These are phyloP conservation scores for Vitellaria paradoxa DNA, from an alignment of 179 eudicot species.

Conservation along the genomic window DNA sequence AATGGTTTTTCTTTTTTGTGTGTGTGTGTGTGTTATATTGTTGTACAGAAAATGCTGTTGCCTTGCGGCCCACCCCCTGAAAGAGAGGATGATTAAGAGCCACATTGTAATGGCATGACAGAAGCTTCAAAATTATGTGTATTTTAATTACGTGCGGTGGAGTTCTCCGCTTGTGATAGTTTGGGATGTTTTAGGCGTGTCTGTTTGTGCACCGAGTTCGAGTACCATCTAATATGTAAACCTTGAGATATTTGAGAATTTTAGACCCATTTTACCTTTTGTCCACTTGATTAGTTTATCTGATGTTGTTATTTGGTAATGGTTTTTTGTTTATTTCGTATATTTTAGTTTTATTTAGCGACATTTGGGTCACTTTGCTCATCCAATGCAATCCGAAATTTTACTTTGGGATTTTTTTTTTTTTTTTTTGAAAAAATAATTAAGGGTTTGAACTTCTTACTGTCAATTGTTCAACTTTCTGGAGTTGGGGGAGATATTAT, in stretches of 20 bases:
- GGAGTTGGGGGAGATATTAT: no score
- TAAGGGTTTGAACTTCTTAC: no score
- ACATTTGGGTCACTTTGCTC: no score
- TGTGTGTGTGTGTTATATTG: slow-evolving; percentile 25
- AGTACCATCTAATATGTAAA: no score
- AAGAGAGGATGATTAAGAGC: slow-evolving; percentile 41
- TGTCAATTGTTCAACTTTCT: no score
- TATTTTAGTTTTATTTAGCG: no score
- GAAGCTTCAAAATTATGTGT: not conserved
- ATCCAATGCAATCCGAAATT: no score
- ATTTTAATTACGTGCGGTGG: not conserved
- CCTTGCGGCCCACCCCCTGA: slow-evolving; percentile 48
- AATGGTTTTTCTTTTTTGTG: not conserved
- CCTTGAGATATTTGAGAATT: not conserved
- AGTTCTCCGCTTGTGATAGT: not conserved
- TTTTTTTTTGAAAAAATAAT: no score
- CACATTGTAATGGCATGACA: not conserved
- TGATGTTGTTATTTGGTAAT: not conserved
- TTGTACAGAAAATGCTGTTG: slow-evolving; percentile 49
- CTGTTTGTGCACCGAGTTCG: not conserved
- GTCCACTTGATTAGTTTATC: not conserved
- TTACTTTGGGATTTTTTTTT: no score
- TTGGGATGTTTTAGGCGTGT: not conserved
- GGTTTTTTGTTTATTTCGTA: no score
- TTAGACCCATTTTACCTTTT: not conserved